phyloP scores from a whole-genome alignment of 1,139 yeast species.

The Zygosaccharomyces pseudobailii region DNA sequence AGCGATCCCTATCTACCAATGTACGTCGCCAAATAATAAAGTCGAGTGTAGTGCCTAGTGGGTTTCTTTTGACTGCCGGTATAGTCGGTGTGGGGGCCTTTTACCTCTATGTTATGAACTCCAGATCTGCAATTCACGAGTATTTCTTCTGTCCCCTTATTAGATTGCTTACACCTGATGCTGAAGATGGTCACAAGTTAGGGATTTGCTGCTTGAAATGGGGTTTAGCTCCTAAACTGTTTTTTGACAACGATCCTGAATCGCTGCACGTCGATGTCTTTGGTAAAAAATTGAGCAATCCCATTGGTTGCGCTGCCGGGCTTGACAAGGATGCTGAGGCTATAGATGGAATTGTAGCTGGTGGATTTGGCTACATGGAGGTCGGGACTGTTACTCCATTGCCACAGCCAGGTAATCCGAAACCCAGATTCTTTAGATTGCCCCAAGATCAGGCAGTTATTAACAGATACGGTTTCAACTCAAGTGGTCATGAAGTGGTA shows the following conservation, averaged over 20 bases:
- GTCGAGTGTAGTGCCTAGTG: constrained; percentile 22
- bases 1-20: constrained; percentile 12
- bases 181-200: constrained; percentile 76
- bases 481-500: constrained; percentile 79
- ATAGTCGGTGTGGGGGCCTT: constrained; percentile 37
- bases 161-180: constrained; percentile 61
- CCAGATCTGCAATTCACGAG: constrained; percentile 80
- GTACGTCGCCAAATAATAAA: constrained; percentile 16
- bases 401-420: constrained; percentile 91
- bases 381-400: constrained; percentile 90
- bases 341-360: constrained; percentile 70
- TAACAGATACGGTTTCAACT: constrained; percentile 91
- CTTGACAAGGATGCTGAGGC: constrained; percentile 93
- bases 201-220: constrained; percentile 68
- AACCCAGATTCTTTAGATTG: constrained; percentile 83
- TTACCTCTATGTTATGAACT: constrained; percentile 54
- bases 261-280: constrained; percentile 57
- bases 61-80: constrained; percentile 31
- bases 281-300: constrained; percentile 60
- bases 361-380: constrained; percentile 88
- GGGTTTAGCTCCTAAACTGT: constrained; percentile 62
- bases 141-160: constrained; percentile 72
- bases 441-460: constrained; percentile 85
- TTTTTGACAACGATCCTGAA: constrained; percentile 51
- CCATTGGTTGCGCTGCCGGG: constrained; percentile 94